Base-by-base conservation (phyloP, 2,329 filamentous ascomycete genomes). In the Camillea tinctor region DNA sequence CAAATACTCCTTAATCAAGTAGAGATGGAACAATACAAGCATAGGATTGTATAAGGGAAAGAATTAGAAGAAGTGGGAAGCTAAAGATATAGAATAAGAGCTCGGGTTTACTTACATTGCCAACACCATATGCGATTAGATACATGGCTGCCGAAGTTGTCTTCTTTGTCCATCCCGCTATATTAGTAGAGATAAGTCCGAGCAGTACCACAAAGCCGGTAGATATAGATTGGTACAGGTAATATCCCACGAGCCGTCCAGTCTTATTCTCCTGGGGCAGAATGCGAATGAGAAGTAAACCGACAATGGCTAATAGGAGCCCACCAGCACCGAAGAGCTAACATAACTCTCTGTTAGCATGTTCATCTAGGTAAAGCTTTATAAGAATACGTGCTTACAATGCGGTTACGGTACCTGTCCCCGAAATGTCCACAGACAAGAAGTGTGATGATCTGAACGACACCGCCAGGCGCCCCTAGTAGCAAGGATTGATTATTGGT, bases 381-480 rank as follows among this genome's bases (percentile, higher is more conserved):
- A 21, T 3, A 15, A 64, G 55, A n/a, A 62, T 55, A 44, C 62
- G 54, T 19, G 61, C 68, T 64, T 59, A 68, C 74, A 59, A 89
- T 77, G 8, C 87, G 81, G 63, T 88, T 83, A 19, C 80, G 77
- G 52, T 79, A 80, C 21, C 75, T 77, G 65, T 88, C 84, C 51
- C 86, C 85, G 0, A 87, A 74, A 66, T 81, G 84, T 8, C 73
- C 73, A 7, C 64, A 67, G 2, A 78, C 67, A 15, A 89, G 72
- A 9, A 89, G 73, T 0, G 82, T 76, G 24, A 89, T 75, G 21
- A 90, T 77, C 74, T 90, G 86, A 36, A 90, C 80, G 0, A 83
- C 87, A 4, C 88, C 88, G 8, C 84, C 86, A 0, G 88, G 88
- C 0, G 82, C 84, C 50, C 87, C 87, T 62, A 89, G 84, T 1